These are phyloP conservation scores for Microcyclospora tardicrescens DNA, from an alignment of 2,329 filamentous ascomycete genomes.

Conservation along the genomic window DNA sequence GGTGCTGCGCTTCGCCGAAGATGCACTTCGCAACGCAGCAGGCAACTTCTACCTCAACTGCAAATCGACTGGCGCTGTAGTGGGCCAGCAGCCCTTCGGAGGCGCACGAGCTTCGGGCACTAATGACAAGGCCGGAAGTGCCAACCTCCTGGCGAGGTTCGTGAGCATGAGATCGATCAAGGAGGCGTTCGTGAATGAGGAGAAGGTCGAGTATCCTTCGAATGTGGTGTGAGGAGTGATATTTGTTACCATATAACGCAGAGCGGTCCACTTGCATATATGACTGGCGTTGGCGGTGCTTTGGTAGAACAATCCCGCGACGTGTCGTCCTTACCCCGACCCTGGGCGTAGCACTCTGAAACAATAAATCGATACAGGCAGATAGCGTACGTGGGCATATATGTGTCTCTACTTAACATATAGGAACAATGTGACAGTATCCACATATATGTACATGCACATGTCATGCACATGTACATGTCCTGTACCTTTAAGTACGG, in stretches of 20 bases:
- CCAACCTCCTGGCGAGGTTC: slow-evolving; percentile 39
- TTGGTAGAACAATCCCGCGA: no score
- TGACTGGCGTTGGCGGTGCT: no score
- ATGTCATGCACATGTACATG: no score
- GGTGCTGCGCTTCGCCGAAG: slow-evolving; percentile 54
- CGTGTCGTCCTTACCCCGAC: no score
- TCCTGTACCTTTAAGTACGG: no score
- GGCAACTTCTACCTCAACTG: slow-evolving; percentile 83
- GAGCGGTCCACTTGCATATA: background rate
- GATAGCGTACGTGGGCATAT: no score
- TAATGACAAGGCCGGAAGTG: slow-evolving; percentile 45
- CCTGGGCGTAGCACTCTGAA: no score
- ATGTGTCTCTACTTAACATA: no score
- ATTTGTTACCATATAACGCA: background rate
- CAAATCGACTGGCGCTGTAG: slow-evolving; percentile 48
- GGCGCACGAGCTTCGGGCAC: slow-evolving; percentile 44
- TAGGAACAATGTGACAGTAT: no score
- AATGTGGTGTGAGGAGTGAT: slow-evolving; percentile 23
- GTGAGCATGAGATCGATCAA: slow-evolving; percentile 45
- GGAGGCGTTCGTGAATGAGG: slow-evolving; percentile 40
- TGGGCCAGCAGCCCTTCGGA: slow-evolving; percentile 31
- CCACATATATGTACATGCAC: no score
- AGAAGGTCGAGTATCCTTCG: slow-evolving; percentile 40
- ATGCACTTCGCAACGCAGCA: slow-evolving; percentile 57
- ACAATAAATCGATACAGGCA: no score